Evolutionary conservation across 495 filamentous ascomycete genomes (phyloP).

Genomic region (Annulohypoxylon nitens): DNA sequence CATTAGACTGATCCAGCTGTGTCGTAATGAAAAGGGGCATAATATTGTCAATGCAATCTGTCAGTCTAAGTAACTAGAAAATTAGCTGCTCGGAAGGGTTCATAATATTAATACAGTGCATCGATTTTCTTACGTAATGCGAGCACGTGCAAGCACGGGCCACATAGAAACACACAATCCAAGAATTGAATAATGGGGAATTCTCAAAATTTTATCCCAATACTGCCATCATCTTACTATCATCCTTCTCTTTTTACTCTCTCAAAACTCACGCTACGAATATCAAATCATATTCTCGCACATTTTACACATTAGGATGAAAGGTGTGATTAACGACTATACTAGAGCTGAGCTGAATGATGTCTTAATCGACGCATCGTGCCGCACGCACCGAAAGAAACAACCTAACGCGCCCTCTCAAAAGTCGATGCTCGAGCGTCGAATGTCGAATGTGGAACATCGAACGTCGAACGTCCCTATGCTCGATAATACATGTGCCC

Average conservation of each 20-base stretch:
- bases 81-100: too few species aligned
- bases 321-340: slow-evolving; percentile 15
- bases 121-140: slow-evolving; percentile 16
- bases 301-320: not conserved
- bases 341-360: slow-evolving; percentile 19
- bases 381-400: slow-evolving; percentile 19
- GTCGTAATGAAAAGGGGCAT: too few species aligned
- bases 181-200: slow-evolving; percentile 17
- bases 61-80: too few species aligned
- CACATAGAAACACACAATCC: slow-evolving; percentile 26
- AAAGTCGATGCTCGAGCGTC: slow-evolving; percentile 10
- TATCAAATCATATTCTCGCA: not conserved
- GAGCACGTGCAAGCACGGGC: slow-evolving; percentile 35
- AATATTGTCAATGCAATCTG: too few species aligned
- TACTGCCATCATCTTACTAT: slow-evolving; percentile 23
- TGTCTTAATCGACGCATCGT: slow-evolving; percentile 28
- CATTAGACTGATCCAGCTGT: too few species aligned
- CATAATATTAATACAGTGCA: too few species aligned
- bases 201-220: slow-evolving; percentile 14
- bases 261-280: not conserved
- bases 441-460: too few species aligned
- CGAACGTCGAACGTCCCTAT: slow-evolving; percentile 13
- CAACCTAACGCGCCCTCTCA: slow-evolving; percentile 19
- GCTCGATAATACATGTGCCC: slow-evolving; percentile 13
- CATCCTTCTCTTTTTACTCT: slow-evolving; percentile 1